phyloP scores from a whole-genome alignment of 805 yeast genomes.

The Maudiozyma saulgeensis region DNA sequence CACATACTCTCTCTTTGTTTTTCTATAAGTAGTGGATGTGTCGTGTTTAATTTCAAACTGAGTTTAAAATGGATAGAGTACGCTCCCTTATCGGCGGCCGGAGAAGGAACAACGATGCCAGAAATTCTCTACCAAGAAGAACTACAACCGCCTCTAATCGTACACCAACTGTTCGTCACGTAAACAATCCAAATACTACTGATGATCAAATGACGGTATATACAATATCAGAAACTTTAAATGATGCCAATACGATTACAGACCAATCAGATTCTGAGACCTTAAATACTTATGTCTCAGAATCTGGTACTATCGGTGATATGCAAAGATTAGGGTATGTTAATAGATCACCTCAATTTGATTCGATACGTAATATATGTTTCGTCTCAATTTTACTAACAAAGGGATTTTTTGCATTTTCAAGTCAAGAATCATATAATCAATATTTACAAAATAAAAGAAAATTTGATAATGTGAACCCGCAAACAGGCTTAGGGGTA shows the following conservation, averaged over 20 bases:
- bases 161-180: not conserved
- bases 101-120: constrained; percentile 1
- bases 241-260: not conserved
- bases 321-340: constrained; percentile 20
- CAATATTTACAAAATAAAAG: constrained; percentile 22
- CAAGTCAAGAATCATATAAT: constrained; percentile 28
- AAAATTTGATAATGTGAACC: constrained; percentile 16
- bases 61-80: constrained; percentile 11
- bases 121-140: not conserved
- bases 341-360: constrained; percentile 24
- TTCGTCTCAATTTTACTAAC: constrained; percentile 28
- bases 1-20: too few relatives aligned
- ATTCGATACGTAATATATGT: constrained; percentile 23
- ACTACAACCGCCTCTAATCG: not conserved
- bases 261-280: constrained; percentile 11
- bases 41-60: too few relatives aligned
- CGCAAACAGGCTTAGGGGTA: constrained; percentile 23
- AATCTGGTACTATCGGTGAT: constrained; percentile 23
- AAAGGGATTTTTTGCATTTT: constrained; percentile 32
- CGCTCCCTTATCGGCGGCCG: constrained; percentile 7
- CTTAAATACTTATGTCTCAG: constrained; percentile 17
- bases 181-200: not conserved
- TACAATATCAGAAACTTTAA: not conserved
- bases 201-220: constrained; percentile 14
- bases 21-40: too few relatives aligned